Base-by-base conservation (phyloP, 345 rosid species). In the Lepidium aucheri region DNA sequence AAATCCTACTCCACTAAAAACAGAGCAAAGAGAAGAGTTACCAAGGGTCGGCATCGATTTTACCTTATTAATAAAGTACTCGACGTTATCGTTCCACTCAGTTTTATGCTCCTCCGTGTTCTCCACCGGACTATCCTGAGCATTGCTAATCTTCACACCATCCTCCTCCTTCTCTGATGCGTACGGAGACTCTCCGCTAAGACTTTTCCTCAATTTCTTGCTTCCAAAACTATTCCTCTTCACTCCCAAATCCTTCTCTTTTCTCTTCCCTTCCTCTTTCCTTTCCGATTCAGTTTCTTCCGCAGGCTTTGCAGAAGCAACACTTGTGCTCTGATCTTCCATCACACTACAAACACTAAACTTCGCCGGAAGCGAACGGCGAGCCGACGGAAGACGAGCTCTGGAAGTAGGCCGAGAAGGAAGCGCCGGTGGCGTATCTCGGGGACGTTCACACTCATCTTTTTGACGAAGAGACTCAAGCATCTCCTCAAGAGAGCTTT, bases 401-500 rank as follows among this genome's bases (percentile, higher is more conserved):
- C 83, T 85, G 3, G 96, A 90, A 9, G 77, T 76, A 32, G 99
- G 99, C 44, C 99, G 89, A 9, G 91, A 74, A 43, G 99, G 99
- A 82, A 94, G 79, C 47, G 88, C 91, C 5, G 99, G 99, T 0
- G 97, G 99, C 68, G 83, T 71, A 70, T 94, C 99, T 74, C 75
- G 84, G 11, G 89, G 84, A 61, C 74, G 84, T 63, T 83, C 95
- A 12, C 63, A 76, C 61, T 88, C 92, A 38, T 94, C 96, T 24
- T 73, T 83, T 73, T 76, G 77, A 57, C 92, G 79, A 35, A 94
- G 82, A 9, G 93, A 84, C 28, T 88, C 97, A 28, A 94, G 74
- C 99, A 94, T 94, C 81, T 83, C 99, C 84, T 94, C 99, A 18
- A 94, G 71, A n/a, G 99, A 94, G 80, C 97, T 90, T 70, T 85